Conservation (phyloP, 2,329 filamentous ascomycete genomes). For the Pseudopithomyces maydicus region DNA sequence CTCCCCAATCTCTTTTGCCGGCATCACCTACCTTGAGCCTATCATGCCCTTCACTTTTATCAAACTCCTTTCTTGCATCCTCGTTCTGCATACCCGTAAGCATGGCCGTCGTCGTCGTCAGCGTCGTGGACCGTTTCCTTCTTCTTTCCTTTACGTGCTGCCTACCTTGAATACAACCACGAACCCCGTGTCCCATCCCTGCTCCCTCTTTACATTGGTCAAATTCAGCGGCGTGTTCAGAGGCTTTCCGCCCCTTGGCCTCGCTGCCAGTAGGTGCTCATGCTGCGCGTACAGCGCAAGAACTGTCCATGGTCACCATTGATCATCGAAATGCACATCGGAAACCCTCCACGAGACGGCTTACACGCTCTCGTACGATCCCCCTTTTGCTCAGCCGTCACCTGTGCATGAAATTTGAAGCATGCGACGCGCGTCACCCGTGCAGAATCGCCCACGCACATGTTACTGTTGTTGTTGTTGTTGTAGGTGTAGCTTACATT, state of each 20-base stretch:
- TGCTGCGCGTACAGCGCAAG: constrained; percentile 26
- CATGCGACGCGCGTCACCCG: constrained; percentile 30
- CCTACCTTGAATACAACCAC: constrained; percentile 31
- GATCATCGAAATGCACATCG: not conserved
- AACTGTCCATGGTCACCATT: constrained; percentile 1
- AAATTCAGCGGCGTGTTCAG: constrained; percentile 26
- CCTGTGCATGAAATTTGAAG: constrained; percentile 23
- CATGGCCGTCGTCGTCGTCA: not conserved
- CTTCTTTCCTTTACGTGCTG: too few species aligned
- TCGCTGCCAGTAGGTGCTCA: constrained; percentile 18
- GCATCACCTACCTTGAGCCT: constrained; percentile 23
- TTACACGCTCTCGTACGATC: constrained; percentile 25
- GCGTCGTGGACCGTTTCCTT: too few species aligned
- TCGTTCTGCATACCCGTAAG: constrained; percentile 17
- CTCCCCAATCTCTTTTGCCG: not conserved
- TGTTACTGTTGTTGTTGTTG: too few species aligned
- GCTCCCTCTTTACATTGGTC: constrained; percentile 28
- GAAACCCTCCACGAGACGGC: not conserved
- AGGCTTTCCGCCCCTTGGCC: constrained; percentile 25
- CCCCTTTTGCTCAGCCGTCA: constrained; percentile 24
- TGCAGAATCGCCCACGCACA: not conserved
- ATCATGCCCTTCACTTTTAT: constrained; percentile 28
- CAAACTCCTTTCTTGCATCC: constrained; percentile 25
- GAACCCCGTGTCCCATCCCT: constrained; percentile 32
- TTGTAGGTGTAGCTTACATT: not conserved